phyloP scores from a whole-genome alignment of 768 basidiomycete genomes.

The Vararia minispora region DNA sequence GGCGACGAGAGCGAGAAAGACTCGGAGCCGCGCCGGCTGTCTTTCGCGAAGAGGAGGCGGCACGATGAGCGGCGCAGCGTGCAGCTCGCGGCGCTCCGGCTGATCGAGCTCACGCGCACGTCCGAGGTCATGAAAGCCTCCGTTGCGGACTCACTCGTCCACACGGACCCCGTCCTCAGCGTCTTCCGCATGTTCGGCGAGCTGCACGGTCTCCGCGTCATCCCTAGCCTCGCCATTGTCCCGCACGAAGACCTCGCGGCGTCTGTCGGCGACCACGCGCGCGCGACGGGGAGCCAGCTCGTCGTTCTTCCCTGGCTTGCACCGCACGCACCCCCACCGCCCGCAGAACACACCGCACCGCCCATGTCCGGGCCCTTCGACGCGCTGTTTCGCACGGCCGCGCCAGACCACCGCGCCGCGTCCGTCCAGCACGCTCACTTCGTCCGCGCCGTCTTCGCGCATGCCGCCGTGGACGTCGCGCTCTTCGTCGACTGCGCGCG shows the following conservation, averaged over 20 bases:
- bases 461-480: conserved; percentile 64
- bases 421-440: conserved; percentile 70
- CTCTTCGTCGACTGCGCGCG: conserved; percentile 65
- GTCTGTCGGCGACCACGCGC: conserved; percentile 60
- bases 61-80: conserved; percentile 20
- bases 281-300: conserved; percentile 49
- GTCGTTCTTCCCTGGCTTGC: conserved; percentile 78
- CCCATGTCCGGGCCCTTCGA: conserved; percentile 60
- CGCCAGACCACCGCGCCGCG: conserved; percentile 28
- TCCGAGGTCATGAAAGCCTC: conserved; percentile 58
- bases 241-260: conserved; percentile 62
- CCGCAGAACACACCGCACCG: conserved; percentile 10
- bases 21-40: background rate
- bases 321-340: conserved; percentile 16
- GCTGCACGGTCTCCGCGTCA: conserved; percentile 55
- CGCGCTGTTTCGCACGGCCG: conserved; percentile 34
- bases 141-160: conserved; percentile 52
- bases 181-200: conserved; percentile 72
- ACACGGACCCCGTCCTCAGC: conserved; percentile 59
- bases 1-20: conserved; percentile 6
- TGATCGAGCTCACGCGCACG: conserved; percentile 71
- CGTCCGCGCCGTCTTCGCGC: conserved; percentile 68
- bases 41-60: background rate
- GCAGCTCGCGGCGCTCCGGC: conserved; percentile 64
- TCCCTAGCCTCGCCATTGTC: conserved; percentile 62